Evolutionary conservation across 106 monocot genomes (phyloP).

Genomic region (Dioscorea zingiberensis): DNA sequence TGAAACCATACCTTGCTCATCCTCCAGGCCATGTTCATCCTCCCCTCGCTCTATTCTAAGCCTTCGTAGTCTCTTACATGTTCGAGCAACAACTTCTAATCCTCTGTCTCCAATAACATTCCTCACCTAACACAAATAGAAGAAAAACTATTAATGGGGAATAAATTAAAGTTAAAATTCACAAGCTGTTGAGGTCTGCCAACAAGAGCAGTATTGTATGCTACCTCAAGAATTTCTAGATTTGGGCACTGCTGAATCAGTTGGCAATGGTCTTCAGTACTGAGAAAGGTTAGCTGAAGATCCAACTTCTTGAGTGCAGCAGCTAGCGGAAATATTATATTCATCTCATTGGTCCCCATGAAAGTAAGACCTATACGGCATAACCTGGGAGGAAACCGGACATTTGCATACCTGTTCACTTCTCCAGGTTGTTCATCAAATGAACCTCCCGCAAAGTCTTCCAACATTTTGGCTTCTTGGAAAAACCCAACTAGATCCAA

Average conservation of each 20-base stretch:
- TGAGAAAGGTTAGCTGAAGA: slow-evolving; percentile 78
- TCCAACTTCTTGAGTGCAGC: slow-evolving; percentile 81
- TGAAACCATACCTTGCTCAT: slow-evolving; percentile 83
- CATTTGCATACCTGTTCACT: slow-evolving; percentile 29
- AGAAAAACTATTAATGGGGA: background rate
- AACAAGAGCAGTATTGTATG: background rate
- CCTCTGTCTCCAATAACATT: slow-evolving; percentile 90
- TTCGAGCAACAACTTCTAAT: slow-evolving; percentile 61
- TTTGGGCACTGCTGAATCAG: slow-evolving; percentile 83
- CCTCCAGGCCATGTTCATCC: slow-evolving; percentile 77
- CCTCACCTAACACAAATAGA: slow-evolving; percentile 43
- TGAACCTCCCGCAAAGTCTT: slow-evolving; percentile 89
- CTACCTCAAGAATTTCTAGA: slow-evolving; percentile 88
- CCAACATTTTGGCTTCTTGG: slow-evolving; percentile 38
- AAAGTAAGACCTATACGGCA: slow-evolving; percentile 54
- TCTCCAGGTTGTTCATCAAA: slow-evolving; percentile 54
- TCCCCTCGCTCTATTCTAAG: slow-evolving; percentile 86
- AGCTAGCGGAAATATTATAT: slow-evolving; percentile 61
- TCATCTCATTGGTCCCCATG: slow-evolving; percentile 84
- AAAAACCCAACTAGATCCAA: slow-evolving; percentile 62
- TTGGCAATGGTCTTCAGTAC: slow-evolving; percentile 90
- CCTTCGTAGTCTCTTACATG: slow-evolving; percentile 63
- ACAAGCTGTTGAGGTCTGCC: background rate
- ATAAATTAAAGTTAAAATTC: too few relatives aligned
- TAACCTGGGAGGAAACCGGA: slow-evolving; percentile 58